phyloP scores from a whole-genome alignment of 192 early-diverging fungal species.

The Coemansia sp. region DNA sequence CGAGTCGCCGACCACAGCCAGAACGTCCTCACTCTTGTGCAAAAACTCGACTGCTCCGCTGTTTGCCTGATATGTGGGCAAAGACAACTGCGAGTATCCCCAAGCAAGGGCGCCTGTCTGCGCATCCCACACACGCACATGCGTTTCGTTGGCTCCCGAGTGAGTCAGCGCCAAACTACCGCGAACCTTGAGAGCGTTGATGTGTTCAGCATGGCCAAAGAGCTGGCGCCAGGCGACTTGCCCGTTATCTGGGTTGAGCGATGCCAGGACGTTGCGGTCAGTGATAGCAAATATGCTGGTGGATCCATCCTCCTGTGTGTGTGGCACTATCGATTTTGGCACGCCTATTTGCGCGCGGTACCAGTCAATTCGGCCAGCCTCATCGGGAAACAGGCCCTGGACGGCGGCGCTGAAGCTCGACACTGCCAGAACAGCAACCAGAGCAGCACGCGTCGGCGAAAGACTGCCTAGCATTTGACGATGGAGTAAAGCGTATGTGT shows the following conservation, averaged over 20 bases:
- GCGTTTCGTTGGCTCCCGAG: constrained; percentile 15
- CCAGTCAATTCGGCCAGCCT: constrained; percentile 52
- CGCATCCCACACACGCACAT: constrained; percentile 54
- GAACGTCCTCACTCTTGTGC: constrained; percentile 26
- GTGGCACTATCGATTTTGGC: constrained; percentile 20
- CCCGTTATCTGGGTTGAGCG: constrained; percentile 64
- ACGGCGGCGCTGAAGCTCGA: constrained; percentile 12
- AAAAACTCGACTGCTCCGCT: constrained; percentile 47
- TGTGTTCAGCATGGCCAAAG: constrained; percentile 56
- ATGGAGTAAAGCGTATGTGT: not conserved
- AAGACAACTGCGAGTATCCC: constrained; percentile 20
- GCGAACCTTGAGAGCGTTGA: constrained; percentile 52
- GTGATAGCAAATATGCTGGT: constrained; percentile 58
- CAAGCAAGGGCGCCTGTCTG: constrained; percentile 13
- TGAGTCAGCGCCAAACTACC: constrained; percentile 34
- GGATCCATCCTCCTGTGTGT: constrained; percentile 27
- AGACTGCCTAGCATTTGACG: constrained; percentile 14
- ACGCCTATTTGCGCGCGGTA: constrained; percentile 42
- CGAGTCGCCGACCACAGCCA: constrained; percentile 36
- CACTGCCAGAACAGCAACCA: constrained; percentile 15
- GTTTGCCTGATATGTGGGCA: constrained; percentile 26
- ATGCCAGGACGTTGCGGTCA: constrained; percentile 73
- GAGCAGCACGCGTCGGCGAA: constrained; percentile 6
- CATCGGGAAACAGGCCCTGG: constrained; percentile 44
- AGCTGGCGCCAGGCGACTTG: constrained; percentile 77